Base-by-base conservation (phyloP, 768 basidiomycete genomes). In the Termitomyces sp. region DNA sequence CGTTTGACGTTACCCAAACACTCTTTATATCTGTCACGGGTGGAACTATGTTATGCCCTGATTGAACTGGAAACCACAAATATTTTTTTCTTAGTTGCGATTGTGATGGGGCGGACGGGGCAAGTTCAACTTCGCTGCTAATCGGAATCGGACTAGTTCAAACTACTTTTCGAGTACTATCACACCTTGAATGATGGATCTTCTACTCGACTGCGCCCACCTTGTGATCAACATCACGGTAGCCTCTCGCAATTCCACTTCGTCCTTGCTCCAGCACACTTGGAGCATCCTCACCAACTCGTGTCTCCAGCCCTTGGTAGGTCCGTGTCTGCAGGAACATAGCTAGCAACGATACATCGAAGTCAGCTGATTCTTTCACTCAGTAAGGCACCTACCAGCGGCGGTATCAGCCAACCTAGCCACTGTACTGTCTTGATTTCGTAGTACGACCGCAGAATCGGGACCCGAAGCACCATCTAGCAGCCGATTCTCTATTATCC, bases 241-340 rank as follows among this genome's bases (percentile, higher is more conserved):
- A 98, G 10, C 90, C 92, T 59, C 88, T 81, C 38, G 96, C 94
- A 45, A 96, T 88, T 5, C 96, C 96, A 62, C 83, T 90, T 45
- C 94, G 75, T 0, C 96, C 96, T 69, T 96, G 90, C 72, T 97
- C 92, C 57, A 98, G 70, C 40, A 87, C 69, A 59, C 89, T 83
- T 0, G 95, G 95, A 1, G 77, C 81, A 65, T 96, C 92, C 68
- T 90, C 76, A 0, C 92, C 93, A 11, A 87, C 63, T 9, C 89
- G 79, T 21, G 82, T 73, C 57, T 98, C 95, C 25, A 98, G 75
- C 1, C 96, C 96, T 42, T 80, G 82, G 72, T 89, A 98, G 0
- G 82, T 84, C 46, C 95, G 82, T 16, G 74, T 74, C 29, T 87
- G 84, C 17, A 97, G 74, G 71, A 89, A 94, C 65, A 84, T 78